These are phyloP conservation scores for Scutellaria barbata DNA, from an alignment of 257 asterid genomes.

Conservation along the genomic window DNA sequence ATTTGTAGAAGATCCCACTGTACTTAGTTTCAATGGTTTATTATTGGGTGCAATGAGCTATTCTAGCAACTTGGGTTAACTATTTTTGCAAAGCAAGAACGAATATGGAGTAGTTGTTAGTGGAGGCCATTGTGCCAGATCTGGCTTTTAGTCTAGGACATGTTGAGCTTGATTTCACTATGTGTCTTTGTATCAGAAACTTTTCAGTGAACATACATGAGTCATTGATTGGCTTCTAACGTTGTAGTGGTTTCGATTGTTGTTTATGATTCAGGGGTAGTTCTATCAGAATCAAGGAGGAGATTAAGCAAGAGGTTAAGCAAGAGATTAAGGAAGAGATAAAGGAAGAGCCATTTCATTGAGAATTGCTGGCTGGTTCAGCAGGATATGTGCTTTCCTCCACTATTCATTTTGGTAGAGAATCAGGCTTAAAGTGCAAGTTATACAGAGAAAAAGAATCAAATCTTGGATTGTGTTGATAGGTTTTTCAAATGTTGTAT, in stretches of 20 bases:
- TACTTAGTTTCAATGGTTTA: too few relatives aligned
- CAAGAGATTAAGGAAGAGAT: conserved; percentile 12
- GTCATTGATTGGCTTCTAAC: neutral
- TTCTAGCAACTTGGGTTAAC: too few relatives aligned
- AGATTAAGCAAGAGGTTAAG: conserved; percentile 40
- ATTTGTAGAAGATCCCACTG: too few relatives aligned
- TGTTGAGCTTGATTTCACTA: conserved; percentile 10
- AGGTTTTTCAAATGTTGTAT: neutral
- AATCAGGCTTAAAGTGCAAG: neutral
- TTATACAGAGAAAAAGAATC: neutral
- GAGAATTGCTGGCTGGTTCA: neutral
- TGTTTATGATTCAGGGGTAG: conserved; percentile 45
- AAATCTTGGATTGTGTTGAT: neutral
- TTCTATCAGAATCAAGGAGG: conserved; percentile 40
- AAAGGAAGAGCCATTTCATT: conserved; percentile 18
- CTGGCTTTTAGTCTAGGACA: too few relatives aligned
- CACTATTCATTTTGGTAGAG: conserved; percentile 8
- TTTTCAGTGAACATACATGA: neutral
- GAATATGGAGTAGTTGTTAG: too few relatives aligned
- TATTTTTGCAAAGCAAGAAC: too few relatives aligned
- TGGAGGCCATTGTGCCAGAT: too few relatives aligned
- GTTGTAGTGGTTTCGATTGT: neutral
- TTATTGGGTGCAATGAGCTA: too few relatives aligned
- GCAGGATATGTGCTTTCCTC: neutral
- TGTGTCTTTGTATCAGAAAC: conserved; percentile 1